Evolutionary conservation across 805 yeast species (phyloP).

Genomic region (Kazachstania kunashirensis): DNA sequence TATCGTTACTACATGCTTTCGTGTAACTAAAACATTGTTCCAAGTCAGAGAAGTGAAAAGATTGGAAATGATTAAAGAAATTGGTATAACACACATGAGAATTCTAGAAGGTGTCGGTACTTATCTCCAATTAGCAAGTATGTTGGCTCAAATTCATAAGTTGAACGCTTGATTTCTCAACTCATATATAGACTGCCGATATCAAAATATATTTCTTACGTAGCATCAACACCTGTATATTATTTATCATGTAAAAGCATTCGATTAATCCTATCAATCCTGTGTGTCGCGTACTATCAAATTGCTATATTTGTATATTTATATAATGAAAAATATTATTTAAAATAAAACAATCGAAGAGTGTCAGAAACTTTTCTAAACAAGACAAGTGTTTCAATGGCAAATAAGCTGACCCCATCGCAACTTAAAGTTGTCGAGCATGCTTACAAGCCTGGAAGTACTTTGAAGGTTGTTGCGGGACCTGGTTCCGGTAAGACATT

Average conservation of each 20-base stretch:
- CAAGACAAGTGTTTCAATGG: too few species aligned
- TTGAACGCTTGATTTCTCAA: slow-evolving; percentile 7
- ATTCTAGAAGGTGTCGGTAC: slow-evolving; percentile 89
- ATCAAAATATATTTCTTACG: too few species aligned
- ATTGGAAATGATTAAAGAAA: slow-evolving; percentile 70
- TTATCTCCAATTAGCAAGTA: slow-evolving; percentile 74
- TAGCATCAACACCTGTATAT: too few species aligned
- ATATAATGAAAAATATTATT: too few species aligned
- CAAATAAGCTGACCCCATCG: slow-evolving; percentile 31
- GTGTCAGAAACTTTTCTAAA: too few species aligned
- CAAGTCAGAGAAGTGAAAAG: slow-evolving; percentile 59
- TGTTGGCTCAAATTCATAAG: slow-evolving; percentile 48
- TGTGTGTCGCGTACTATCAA: too few species aligned
- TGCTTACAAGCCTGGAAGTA: slow-evolving; percentile 32
- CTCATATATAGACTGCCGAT: neutral
- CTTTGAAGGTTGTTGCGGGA: slow-evolving; percentile 51
- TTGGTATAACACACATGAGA: slow-evolving; percentile 87
- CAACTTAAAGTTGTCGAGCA: slow-evolving; percentile 39
- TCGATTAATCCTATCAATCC: too few species aligned
- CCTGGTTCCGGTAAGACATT: slow-evolving; percentile 70
- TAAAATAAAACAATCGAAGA: too few species aligned
- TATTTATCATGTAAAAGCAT: too few species aligned
- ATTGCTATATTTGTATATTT: too few species aligned
- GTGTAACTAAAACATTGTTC: slow-evolving; percentile 70
- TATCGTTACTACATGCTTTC: slow-evolving; percentile 81